Base-by-base conservation (phyloP, 805 yeast species). In the Spathaspora passalidarum region DNA sequence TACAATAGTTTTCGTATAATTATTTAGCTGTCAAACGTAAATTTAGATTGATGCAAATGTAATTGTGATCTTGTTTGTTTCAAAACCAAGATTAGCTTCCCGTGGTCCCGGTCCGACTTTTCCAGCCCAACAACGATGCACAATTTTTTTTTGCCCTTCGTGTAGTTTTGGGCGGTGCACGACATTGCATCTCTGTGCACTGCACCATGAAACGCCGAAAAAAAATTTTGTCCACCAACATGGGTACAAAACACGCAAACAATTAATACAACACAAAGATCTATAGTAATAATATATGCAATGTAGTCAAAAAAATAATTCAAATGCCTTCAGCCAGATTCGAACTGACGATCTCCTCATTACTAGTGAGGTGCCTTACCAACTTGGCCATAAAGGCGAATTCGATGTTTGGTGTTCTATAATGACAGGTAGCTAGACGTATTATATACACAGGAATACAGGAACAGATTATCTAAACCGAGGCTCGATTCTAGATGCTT, bases 351-450 rank as follows among this genome's bases (percentile, higher is more conserved):
- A 63, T 63, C 69, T 63, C 69, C 67, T 63, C 68, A 63, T 63
- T 63, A 64, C 68, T 63, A 62, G 69, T 62, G 67, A 62, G 68
- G 68, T 62, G 69, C 67, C 68, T 63, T 62, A 62, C 68, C 69
- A 64, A 61, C 66, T 62, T 62, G 67, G 67, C 67, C 67, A 62
- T 62, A 60, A 60, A 56, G 63, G 65, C 66, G 13, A n/a, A 22
- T n/a, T 29, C 14, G 34, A 29, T 29, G 7, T 3, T 29, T 17
- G 34, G 34, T n/a, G 25, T 22, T n/a, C n/a, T n/a, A n/a, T n/a
- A n/a, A n/a, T n/a, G n/a, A n/a, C n/a, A n/a, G n/a, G n/a, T n/a
- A n/a, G n/a, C n/a, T n/a, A n/a, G n/a, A n/a, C n/a, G n/a, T n/a
- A n/a, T n/a, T n/a, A n/a, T n/a, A n/a, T n/a, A n/a, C n/a, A n/a